Evolutionary conservation across 2,329 filamentous ascomycete genomes (phyloP).

Genomic region (Acephala macrosclerotiorum): DNA sequence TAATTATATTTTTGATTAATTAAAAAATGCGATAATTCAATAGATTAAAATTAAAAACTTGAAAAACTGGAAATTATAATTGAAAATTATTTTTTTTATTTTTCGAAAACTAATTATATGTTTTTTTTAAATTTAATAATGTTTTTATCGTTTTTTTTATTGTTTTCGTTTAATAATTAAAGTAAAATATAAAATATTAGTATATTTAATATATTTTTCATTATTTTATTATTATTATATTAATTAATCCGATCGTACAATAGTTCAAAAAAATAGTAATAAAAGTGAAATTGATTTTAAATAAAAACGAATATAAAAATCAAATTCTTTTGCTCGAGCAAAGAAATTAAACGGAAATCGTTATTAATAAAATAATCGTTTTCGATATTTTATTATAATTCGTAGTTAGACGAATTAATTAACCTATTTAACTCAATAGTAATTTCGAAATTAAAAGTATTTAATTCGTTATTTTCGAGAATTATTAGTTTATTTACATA

Average conservation of each 20-base stretch:
- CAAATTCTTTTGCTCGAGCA: conserved; percentile 16
- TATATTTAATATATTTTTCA: conserved; percentile 9
- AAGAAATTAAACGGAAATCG: conserved; percentile 14
- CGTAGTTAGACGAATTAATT: conserved; percentile 1
- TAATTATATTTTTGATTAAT: conserved; percentile 23
- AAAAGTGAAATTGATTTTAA: conserved; percentile 15
- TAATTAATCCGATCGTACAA: conserved; percentile 13
- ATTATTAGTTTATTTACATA: conserved; percentile 13
- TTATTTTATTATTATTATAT: conserved; percentile 13
- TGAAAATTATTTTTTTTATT: conserved; percentile 16
- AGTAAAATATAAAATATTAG: conserved; percentile 9
- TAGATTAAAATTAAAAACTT: conserved; percentile 6
- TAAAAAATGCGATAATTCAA: conserved; percentile 11
- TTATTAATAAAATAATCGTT: conserved; percentile 17
- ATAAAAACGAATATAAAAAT: conserved; percentile 8
- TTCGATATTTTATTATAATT: conserved; percentile 19
- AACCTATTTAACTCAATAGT: conserved; percentile 9
- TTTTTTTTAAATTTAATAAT: conserved; percentile 17
- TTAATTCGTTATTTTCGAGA: conserved; percentile 16
- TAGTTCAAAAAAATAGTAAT: conserved; percentile 5
- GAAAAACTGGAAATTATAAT: conserved; percentile 17
- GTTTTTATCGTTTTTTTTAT: conserved; percentile 19
- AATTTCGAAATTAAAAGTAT: conserved; percentile 1
- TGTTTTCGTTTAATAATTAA: conserved; percentile 13
- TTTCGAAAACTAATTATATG: conserved; percentile 20